Evolutionary conservation across 2,329 filamentous ascomycete genomes (phyloP).

Genomic region (Exophiala viscosa): DNA sequence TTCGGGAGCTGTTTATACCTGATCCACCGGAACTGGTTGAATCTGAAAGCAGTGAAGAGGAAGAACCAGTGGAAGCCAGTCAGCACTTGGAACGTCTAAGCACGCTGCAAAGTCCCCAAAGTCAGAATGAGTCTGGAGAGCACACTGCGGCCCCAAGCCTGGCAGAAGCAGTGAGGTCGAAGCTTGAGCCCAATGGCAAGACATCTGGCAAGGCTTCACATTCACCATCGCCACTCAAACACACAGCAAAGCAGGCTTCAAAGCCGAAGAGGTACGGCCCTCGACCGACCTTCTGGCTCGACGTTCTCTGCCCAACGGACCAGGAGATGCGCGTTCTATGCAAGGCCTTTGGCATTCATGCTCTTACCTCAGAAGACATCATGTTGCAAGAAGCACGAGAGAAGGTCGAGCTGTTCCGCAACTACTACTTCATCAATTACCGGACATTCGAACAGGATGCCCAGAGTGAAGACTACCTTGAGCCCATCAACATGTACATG

Average conservation of each 20-base stretch:
- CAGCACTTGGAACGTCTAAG: constrained; percentile 3
- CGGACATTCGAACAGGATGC: constrained; percentile 94
- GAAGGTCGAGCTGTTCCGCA: constrained; percentile 94
- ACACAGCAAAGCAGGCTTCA: constrained; percentile 22
- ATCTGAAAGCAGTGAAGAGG: constrained; percentile 64
- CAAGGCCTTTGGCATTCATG: constrained; percentile 93
- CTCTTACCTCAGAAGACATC: constrained; percentile 91
- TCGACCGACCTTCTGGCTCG: constrained; percentile 93
- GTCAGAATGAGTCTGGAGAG: background rate
- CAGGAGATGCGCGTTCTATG: constrained; percentile 91
- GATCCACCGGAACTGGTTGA: constrained; percentile 74
- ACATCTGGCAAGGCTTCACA: constrained; percentile 16
- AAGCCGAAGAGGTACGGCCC: constrained; percentile 65
- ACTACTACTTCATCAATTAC: constrained; percentile 99
- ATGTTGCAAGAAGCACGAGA: constrained; percentile 96
- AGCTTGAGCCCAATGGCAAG: constrained; percentile 11
- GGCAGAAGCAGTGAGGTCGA: constrained; percentile 5
- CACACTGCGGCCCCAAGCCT: constrained; percentile 4
- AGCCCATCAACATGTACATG: constrained; percentile 96
- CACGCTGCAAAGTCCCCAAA: constrained; percentile 21
- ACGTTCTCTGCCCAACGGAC: constrained; percentile 85
- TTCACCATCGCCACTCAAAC: constrained; percentile 47
- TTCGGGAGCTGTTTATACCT: constrained; percentile 84
- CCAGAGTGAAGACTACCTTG: constrained; percentile 82
- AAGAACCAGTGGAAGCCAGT: constrained; percentile 31